Evolutionary conservation across 2,329 filamentous ascomycete species (phyloP).

Genomic region (Claviceps fusiformis): DNA sequence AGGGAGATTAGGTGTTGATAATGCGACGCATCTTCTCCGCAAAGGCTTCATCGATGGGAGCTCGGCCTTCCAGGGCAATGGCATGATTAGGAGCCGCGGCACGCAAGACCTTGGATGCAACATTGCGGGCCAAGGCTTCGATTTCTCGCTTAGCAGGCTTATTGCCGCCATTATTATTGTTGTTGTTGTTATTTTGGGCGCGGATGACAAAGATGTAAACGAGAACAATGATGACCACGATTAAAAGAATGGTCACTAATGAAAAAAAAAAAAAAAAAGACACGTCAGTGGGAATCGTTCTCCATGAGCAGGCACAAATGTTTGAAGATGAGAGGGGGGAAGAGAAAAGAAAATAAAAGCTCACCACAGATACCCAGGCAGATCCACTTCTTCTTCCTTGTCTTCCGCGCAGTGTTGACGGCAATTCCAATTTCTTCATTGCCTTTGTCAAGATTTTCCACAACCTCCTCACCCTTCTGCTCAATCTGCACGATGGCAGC

Average conservation of each 20-base stretch:
- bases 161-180: conserved; percentile 13
- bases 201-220: conserved; percentile 32
- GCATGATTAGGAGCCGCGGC: not conserved
- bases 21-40: conserved; percentile 8
- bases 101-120: not conserved
- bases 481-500: conserved; percentile 69
- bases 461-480: conserved; percentile 72
- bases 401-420: conserved; percentile 65
- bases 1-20: conserved; percentile 11
- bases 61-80: not conserved
- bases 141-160: conserved; percentile 17
- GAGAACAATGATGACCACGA: conserved; percentile 38
- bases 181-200: conserved; percentile 11
- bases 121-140: conserved; percentile 8
- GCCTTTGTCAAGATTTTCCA: conserved; percentile 71
- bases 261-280: not conserved
- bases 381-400: conserved; percentile 92
- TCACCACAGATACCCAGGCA: conserved; percentile 63
- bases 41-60: conserved; percentile 4
- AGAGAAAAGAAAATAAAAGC: conserved; percentile 10
- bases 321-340: not conserved
- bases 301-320: not conserved
- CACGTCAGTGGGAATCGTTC: not conserved
- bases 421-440: conserved; percentile 75
- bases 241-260: conserved; percentile 36